phyloP scores from a whole-genome alignment of 805 yeast species.

The Nematodospora valgi region DNA sequence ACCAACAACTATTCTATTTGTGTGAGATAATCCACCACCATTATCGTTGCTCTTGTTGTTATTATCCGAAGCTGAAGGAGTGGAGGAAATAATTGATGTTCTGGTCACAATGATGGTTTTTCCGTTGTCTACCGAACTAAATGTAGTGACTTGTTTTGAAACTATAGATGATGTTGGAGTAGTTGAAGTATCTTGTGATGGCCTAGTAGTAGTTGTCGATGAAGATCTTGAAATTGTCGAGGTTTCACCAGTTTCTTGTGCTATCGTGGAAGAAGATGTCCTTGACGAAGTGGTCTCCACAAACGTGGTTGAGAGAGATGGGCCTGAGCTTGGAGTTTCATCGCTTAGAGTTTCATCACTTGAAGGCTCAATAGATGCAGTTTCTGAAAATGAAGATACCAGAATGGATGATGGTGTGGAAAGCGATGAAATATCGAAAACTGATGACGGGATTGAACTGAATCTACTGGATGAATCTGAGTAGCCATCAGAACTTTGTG shows the following conservation, averaged over 20 bases:
- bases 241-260: slow-evolving; percentile 6
- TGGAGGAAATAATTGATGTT: slow-evolving; percentile 26
- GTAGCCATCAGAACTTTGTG: no score
- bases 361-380: no score
- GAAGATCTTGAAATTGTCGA: slow-evolving; percentile 4
- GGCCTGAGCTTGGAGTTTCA: neutral
- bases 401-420: no score
- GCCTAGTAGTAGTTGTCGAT: slow-evolving; percentile 4
- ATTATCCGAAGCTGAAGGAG: slow-evolving; percentile 18
- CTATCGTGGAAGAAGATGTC: neutral
- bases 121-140: slow-evolving; percentile 33
- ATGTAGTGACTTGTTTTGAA: slow-evolving; percentile 20
- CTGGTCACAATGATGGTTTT: slow-evolving; percentile 37
- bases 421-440: no score
- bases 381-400: no score
- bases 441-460: no score
- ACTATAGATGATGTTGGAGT: slow-evolving; percentile 1
- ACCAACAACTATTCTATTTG: slow-evolving; percentile 44
- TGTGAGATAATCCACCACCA: slow-evolving; percentile 36
- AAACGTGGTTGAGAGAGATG: neutral
- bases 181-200: slow-evolving; percentile 7
- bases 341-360: no score
- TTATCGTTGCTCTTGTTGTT: slow-evolving; percentile 10
- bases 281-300: slow-evolving; percentile 1
- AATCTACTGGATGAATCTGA: no score